Evolutionary conservation across 371 early-diverging fungal genomes (phyloP).

Genomic region (Mortierella sp.): DNA sequence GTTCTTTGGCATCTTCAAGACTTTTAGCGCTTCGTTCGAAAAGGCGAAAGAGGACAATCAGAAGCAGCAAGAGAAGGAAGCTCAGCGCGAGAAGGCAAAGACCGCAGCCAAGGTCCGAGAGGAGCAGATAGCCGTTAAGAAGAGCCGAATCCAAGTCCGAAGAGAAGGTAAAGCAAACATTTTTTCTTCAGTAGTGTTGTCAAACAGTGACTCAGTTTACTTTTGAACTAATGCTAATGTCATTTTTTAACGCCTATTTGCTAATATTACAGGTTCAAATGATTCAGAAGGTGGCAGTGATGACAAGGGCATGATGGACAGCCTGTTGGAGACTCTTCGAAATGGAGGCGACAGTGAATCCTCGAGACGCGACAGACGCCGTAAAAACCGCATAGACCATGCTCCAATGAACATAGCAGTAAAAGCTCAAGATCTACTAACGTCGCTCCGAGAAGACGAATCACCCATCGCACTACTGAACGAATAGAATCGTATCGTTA

Average conservation of each 20-base stretch:
- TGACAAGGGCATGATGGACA: slow-evolving; percentile 87
- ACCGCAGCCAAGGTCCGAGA: slow-evolving; percentile 48
- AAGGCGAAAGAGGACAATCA: slow-evolving; percentile 63
- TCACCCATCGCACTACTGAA: slow-evolving; percentile 5
- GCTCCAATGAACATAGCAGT: slow-evolving; percentile 63
- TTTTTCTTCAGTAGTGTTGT: not conserved
- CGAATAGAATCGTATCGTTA: not conserved
- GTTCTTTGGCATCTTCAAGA: slow-evolving; percentile 90
- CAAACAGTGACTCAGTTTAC: not conserved
- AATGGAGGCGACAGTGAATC: slow-evolving; percentile 79
- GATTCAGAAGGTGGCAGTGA: slow-evolving; percentile 60
- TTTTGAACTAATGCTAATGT: not conserved
- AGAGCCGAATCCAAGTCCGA: slow-evolving; percentile 48
- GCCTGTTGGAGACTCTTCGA: slow-evolving; percentile 80
- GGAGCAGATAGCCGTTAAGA: slow-evolving; percentile 46
- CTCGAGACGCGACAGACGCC: slow-evolving; percentile 64
- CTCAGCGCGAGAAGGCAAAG: slow-evolving; percentile 60
- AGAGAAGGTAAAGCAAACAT: slow-evolving; percentile 36
- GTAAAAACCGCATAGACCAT: slow-evolving; percentile 56
- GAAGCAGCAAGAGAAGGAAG: slow-evolving; percentile 62
- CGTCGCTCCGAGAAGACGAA: slow-evolving; percentile 42
- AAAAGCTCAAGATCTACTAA: slow-evolving; percentile 81
- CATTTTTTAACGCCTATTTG: not conserved
- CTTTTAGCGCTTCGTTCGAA: slow-evolving; percentile 81
- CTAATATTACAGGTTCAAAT: slow-evolving; percentile 12